Base-by-base conservation (phyloP, 2,329 filamentous ascomycete genomes). In the Penicillium glabrum region DNA sequence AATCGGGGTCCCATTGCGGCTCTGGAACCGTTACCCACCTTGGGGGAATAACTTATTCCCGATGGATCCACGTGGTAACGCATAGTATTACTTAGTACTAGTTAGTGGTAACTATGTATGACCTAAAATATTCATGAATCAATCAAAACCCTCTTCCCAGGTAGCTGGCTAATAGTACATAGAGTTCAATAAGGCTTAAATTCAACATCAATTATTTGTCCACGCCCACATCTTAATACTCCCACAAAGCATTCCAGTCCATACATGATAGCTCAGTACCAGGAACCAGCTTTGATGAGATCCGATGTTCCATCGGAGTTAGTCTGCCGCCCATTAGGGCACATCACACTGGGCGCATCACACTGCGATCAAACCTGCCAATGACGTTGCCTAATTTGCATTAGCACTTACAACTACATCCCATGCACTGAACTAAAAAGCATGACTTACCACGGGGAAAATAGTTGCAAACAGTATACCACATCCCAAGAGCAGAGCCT, bases 391-490 rank as follows among this genome's bases (percentile, higher is more conserved):
- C 37, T 41, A 41, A 21, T 19, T 11, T 19, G n/a, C n/a, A 41
- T 41, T 13, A 41, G 39, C 19, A 23, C 11, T 23, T 13, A 13
- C 3, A 23, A 41, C 3, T 11, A 11, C 9, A 6, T 10, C 6
- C 10, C 4, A 23, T 13, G 19, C 3, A 41, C 23, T 11, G 2
- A 10, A 39, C 8, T 4, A 23, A 13, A 13, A 14, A 11, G 13
- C 6, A 14, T 13, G n/a, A 23, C 35, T n/a, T 27, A 50, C 47
- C 47, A 39, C 24, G 47, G 2, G 47, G 47, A 8, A 41, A 27
- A 7, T 50, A 50, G 23, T 50, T 50, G 33, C 35, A 50, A 14
- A 50, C 47, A 27, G 47, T 50, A 39, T 41, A 50, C 47, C 47
- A 50, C 47, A 50, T 50, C 9, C 33, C 23, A 11, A 50, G 23